Evolutionary conservation across 257 asterid species (phyloP).

Genomic region (Solanum clarkiae): DNA sequence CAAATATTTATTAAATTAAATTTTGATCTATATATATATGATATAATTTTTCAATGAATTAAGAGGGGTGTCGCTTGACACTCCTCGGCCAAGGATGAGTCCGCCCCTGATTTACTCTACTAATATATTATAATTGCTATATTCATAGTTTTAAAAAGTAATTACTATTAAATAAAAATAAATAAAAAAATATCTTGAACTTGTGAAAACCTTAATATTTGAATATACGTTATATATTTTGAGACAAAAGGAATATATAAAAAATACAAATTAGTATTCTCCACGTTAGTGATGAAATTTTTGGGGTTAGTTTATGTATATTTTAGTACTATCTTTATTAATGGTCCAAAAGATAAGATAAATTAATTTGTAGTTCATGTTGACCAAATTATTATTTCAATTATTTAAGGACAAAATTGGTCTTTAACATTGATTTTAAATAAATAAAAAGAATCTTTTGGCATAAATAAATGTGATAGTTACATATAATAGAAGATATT

Average conservation of each 20-base stretch:
- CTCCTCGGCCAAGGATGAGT: no score
- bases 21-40: no score
- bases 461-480: neutral
- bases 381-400: neutral
- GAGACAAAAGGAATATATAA: neutral
- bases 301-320: neutral
- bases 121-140: neutral
- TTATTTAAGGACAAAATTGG: neutral
- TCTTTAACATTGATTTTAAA: neutral
- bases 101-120: no score
- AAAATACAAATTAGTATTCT: neutral
- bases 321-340: neutral
- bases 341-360: neutral
- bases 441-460: neutral
- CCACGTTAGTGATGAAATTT: neutral
- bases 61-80: no score
- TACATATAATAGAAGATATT: neutral
- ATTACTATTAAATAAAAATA: no score
- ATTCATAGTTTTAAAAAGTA: neutral
- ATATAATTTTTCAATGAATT: no score
- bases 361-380: neutral
- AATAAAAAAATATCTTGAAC: neutral
- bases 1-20: no score
- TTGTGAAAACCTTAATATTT: neutral
- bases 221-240: neutral